These are phyloP conservation scores for Spergularia marina DNA, from an alignment of 148 eudicot genomes.

Conservation along the genomic window DNA sequence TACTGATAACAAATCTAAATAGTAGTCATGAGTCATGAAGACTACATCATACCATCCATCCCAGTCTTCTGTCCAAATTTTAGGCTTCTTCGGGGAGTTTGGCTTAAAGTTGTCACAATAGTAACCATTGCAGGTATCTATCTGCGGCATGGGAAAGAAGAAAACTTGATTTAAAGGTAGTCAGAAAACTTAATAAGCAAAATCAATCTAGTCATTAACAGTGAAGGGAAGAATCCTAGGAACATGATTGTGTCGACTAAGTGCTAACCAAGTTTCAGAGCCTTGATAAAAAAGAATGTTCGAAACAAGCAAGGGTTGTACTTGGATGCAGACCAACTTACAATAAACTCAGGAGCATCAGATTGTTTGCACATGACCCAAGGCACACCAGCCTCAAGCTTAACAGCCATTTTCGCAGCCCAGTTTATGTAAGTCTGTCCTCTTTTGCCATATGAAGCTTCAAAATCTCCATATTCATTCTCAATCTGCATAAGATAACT, in stretches of 20 bases:
- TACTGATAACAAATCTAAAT: background rate
- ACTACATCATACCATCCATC: conserved; percentile 81
- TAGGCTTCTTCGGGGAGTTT: conserved; percentile 78
- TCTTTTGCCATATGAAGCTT: conserved; percentile 56
- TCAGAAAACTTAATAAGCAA: background rate
- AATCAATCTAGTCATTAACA: background rate
- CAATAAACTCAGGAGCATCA: conserved; percentile 88
- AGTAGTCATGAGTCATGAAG: background rate
- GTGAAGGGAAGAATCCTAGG: background rate
- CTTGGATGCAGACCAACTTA: conserved; percentile 29
- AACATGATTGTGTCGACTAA: conserved; percentile 1
- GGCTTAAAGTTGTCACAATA: conserved; percentile 93
- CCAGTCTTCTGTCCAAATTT: conserved; percentile 94
- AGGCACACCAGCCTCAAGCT: conserved; percentile 95
- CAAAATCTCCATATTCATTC: conserved; percentile 89
- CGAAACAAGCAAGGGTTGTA: background rate
- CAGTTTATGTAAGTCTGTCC: conserved; percentile 77
- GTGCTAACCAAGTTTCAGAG: background rate
- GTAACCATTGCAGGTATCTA: conserved; percentile 91
- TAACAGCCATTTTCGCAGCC: conserved; percentile 93
- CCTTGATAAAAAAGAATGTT: background rate
- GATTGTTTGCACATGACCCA: conserved; percentile 99
- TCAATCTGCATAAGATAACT: conserved; percentile 60
- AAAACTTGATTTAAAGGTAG: background rate
- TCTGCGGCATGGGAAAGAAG: conserved; percentile 38